Conservation (phyloP, 148 eudicot genomes). For the Amaranthus cruentus region DNA sequence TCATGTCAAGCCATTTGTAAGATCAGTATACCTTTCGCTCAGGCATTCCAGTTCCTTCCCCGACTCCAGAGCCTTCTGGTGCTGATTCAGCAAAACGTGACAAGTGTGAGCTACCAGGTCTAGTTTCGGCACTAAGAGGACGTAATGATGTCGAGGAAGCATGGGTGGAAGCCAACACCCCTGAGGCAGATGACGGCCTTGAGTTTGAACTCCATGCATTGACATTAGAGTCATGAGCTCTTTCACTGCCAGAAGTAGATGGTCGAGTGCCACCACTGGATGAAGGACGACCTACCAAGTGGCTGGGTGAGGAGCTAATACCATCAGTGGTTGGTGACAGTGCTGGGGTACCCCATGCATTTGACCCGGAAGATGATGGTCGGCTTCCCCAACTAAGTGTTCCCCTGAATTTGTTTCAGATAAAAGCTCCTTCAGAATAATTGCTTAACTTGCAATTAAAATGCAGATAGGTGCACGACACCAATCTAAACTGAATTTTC, state of each 20-base stretch:
- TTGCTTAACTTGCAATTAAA: slow-evolving; percentile 3
- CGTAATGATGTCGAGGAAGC: slow-evolving; percentile 55
- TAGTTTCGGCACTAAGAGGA: slow-evolving; percentile 88
- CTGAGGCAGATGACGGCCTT: slow-evolving; percentile 94
- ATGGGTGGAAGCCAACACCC: slow-evolving; percentile 58
- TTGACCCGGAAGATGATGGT: slow-evolving; percentile 73
- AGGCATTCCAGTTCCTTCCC: slow-evolving; percentile 47
- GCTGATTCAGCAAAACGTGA: slow-evolving; percentile 87
- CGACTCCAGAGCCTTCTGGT: slow-evolving; percentile 47
- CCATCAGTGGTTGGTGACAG: slow-evolving; percentile 72
- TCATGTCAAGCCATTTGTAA: background rate
- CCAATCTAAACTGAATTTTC: background rate
- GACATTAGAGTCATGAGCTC: slow-evolving; percentile 45
- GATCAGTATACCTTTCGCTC: slow-evolving; percentile 62
- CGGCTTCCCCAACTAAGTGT: slow-evolving; percentile 89
- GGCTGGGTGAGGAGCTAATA: slow-evolving; percentile 59
- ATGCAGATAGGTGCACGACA: background rate
- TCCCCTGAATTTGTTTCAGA: slow-evolving; percentile 47
- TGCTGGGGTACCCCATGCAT: slow-evolving; percentile 80
- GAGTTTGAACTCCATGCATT: slow-evolving; percentile 79
- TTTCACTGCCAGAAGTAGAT: slow-evolving; percentile 91
- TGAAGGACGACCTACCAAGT: slow-evolving; percentile 81
- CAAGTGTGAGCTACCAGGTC: slow-evolving; percentile 91
- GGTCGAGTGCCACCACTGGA: slow-evolving; percentile 92
- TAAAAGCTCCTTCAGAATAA: slow-evolving; percentile 8